phyloP scores from a whole-genome alignment of 176 grass and related monocot species.

The Tillandsia leiboldiana region DNA sequence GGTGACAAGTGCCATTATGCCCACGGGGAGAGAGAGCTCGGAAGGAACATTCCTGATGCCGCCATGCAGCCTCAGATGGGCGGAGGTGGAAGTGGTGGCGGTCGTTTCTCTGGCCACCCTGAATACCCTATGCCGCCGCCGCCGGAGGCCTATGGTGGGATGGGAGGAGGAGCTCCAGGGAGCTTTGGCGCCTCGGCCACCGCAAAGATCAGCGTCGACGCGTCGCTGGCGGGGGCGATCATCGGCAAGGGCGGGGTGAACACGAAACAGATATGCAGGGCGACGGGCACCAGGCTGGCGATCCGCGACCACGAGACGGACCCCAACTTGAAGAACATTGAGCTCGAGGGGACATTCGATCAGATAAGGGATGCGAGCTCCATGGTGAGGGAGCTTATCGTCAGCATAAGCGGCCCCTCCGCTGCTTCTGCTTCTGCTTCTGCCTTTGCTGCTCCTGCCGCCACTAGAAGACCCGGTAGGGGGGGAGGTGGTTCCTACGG shows the following conservation, averaged over 20 bases:
- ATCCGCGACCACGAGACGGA: conserved; percentile 66
- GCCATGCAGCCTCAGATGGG: conserved; percentile 42
- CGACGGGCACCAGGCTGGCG: conserved; percentile 67
- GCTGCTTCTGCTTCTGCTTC: neutral
- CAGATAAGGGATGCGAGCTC: conserved; percentile 83
- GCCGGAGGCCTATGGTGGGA: no score
- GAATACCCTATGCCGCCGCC: neutral
- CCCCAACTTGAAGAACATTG: conserved; percentile 73
- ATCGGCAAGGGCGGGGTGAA: conserved; percentile 92
- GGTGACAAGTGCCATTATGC: conserved; percentile 79
- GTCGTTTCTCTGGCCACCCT: conserved; percentile 26
- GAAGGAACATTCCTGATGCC: conserved; percentile 32
- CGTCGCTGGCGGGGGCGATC: conserved; percentile 69
- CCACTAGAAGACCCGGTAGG: neutral
- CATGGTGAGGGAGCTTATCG: conserved; percentile 76
- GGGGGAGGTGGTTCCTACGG: neutral
- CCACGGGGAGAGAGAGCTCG: conserved; percentile 74
- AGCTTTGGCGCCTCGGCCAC: conserved; percentile 76
- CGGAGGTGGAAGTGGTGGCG: conserved; percentile 28
- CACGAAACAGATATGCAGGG: conserved; percentile 75
- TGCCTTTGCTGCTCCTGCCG: conserved; percentile 7
- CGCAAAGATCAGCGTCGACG: conserved; percentile 86
- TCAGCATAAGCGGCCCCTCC: conserved; percentile 37
- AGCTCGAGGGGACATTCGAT: conserved; percentile 82
- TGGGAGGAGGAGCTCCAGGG: conserved; percentile 21